Base-by-base conservation (phyloP, 768 basidiomycete genomes). In the Chalciporus chontae region DNA sequence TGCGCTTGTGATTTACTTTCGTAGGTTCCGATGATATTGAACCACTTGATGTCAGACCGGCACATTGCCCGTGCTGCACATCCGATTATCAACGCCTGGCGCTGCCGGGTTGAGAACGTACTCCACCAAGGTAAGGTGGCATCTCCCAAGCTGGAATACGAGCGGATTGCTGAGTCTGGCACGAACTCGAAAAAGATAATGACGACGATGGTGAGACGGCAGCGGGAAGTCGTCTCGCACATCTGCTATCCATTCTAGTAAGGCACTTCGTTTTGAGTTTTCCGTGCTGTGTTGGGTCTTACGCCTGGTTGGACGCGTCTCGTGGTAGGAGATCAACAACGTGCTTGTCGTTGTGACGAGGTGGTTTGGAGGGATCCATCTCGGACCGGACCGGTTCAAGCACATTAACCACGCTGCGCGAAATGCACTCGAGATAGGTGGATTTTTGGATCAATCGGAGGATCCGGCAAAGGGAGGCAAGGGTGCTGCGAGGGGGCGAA, bases 361-460 rank as follows among this genome's bases (percentile, higher is more conserved):
- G 34, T 95, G 91, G 70, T 97, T 89, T 62, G 95, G 95, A 13
- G 95, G 95, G 0, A 85, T 87, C 11, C 88, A 90, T 53, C 76
- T 99, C 1, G 94, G 92, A 3, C 84, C 93, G 1, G 94, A 94
- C 63, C 73, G 87, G 31, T 91, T 87, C 69, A 88, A 89, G 63
- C 91, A 95, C 60, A 98, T 99, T 67, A 97, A 95, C 62, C 90
- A 94, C 64, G 92, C 92, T 4, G 95, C 94, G 2, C 78, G 95
- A 18, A 90, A 91, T 60, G 94, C 94, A 1, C 74, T 98, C 5
- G 90, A 95, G 39, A 55, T 83, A 0, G 95, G 89, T 9, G 94
- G 94, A 0, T 92, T 97, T 64, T 69, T 98, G 27, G 87, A 90
- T 38, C 69, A 62, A 8, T 59, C 58, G 14, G 78, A 75, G 11